Evolutionary conservation across 2,329 filamentous ascomycete species (phyloP), one percentile per base, ranked within the genome.

Genomic region (Ophiostoma himal-ulmi): DNA sequence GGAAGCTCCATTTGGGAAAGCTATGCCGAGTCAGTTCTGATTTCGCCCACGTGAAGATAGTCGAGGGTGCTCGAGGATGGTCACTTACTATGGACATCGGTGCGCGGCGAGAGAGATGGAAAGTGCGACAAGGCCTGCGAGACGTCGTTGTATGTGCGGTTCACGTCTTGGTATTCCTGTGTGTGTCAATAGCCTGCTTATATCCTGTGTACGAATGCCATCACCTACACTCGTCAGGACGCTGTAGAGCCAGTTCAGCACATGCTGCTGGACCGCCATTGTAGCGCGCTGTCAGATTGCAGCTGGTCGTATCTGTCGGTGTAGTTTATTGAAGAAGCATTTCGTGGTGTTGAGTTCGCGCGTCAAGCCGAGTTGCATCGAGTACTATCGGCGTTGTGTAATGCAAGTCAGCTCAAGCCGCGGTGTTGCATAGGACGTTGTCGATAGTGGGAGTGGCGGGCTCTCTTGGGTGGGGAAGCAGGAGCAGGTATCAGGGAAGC

Each of bases 171-270:
- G 78, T 99, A 98, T 86, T 96, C 93, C 92, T 98, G 36, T 22
- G 7, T 5, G 14, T 65, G 30, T 44, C 34, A 39, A 52, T n/a
- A 11, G 14, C 13, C 11, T 13, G 37, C 37, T 13, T 39, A 13
- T 39, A 39, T 10, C 2, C 37, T 39, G 17, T 48, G 5, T 7
- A 20, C 44, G 13, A 7, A 34, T 17, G n/a, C 57, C 48, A 11
- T 39, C 30, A 39, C 83, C 67, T 81, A 93, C 91, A 76, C 89
- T 92, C 60, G 90, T 92, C 71, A 98, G 82, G 70, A 97, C 90
- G 81, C 92, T 95, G 81, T 96, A 97, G 6, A 98, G 88, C 94
- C 94, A 98, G 81, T 93, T 94, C 77, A 98, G 85, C 72, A 96
- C 90, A 81, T 93, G 91, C 80, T 96, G 93, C 76, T 92, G 91